Evolutionary conservation across 306 rosid species (phyloP), one percentile per base, ranked within the genome.

Genomic region (Prunus mume): DNA sequence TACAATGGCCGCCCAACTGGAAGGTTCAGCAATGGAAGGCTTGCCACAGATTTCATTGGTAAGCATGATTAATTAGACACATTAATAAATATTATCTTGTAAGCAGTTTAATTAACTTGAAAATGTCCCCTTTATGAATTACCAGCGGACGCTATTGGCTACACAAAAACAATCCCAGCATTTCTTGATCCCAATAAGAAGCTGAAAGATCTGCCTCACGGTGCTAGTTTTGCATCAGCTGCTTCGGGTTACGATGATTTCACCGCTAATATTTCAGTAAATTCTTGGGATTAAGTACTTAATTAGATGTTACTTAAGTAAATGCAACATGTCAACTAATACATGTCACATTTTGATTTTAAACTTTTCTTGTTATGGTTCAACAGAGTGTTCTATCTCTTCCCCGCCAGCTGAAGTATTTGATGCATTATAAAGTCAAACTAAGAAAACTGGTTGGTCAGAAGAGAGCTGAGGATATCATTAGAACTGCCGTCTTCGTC

Each of bases 211-310:
- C 83, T 90, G 34, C 81, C 76, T 1, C 87, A 88, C 67, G 96
- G 97, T 28, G 97, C 83, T 81, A 92, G 96, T 80, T 92, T 90
- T 83, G 96, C 96, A 62, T 92, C 97, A 65, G 93, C 97, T 20
- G 93, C 89, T 69, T 85, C 97, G 17, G 96, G 97, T 28, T 90
- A 82, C 58, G 96, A 92, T 32, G 96, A 92, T 25, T 84, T 83
- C 51, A 90, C 97, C 18, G 97, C 97, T 41, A 87, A 90, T 64
- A 69, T 85, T 56, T 87, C 91, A 76, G 97, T 91, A 80, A 49
- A 54, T 43, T 63, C 14, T 57, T n/a, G 28, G 25, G 12, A 20
- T n/a, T 57, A 20, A 10, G 28, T n/a, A 52, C n/a, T 52, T 38
- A 38, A 38, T 38, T 38, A 38, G 43, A 38, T 38, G 43, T 38